Evolutionary conservation across 345 rosid genomes (phyloP).

Genomic region (Acer saccharum): DNA sequence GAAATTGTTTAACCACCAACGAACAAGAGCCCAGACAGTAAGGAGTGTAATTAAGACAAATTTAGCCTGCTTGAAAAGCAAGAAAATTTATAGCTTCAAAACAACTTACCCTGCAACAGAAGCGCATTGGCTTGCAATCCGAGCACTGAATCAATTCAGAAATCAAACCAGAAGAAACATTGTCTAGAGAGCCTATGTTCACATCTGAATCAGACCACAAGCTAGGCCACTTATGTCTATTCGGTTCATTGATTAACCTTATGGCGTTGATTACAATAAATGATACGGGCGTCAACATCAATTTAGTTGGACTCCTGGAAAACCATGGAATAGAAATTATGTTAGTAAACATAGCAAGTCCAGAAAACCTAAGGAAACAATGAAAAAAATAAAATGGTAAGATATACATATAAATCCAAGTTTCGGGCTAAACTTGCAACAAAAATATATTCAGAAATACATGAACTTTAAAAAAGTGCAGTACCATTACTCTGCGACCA

Average conservation of each 20-base stretch:
- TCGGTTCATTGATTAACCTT: constrained; percentile 35
- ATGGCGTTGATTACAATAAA: constrained; percentile 56
- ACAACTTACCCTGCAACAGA: constrained; percentile 65
- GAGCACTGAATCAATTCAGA: constrained; percentile 38
- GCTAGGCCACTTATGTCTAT: constrained; percentile 18
- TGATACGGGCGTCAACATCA: constrained; percentile 58
- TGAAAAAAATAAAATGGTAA: background rate
- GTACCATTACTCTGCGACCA: too few species aligned
- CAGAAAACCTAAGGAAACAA: background rate
- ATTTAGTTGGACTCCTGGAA: constrained; percentile 44
- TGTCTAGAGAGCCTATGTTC: constrained; percentile 24
- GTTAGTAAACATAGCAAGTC: constrained; percentile 2
- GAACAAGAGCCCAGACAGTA: constrained; percentile 1
- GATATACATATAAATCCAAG: background rate
- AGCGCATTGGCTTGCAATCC: constrained; percentile 37
- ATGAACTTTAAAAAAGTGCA: background rate
- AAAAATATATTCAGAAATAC: background rate
- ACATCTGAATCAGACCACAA: constrained; percentile 21
- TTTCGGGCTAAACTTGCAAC: constrained; percentile 11
- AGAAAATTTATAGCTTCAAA: constrained; percentile 12
- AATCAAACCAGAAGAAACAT: constrained; percentile 42
- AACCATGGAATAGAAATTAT: constrained; percentile 17
- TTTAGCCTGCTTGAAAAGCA: background rate
- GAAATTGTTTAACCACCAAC: background rate
- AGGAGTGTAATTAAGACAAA: constrained; percentile 1